Conservation (phyloP, 257 asterid genomes). For the Solanum dulcamara region DNA sequence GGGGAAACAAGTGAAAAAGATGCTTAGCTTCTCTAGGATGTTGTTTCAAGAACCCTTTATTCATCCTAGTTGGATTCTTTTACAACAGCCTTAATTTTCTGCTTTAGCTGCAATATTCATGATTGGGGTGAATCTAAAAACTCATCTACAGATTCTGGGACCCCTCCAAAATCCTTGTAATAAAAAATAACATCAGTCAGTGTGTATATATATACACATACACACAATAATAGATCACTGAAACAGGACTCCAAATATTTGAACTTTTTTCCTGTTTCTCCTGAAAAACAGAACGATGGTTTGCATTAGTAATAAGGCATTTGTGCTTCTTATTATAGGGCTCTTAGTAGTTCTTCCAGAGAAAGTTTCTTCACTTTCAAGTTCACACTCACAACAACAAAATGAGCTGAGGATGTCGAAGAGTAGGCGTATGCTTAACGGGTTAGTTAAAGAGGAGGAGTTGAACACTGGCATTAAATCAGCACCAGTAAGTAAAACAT, state of each 20-base stretch:
- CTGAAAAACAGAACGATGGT: constrained; percentile 21
- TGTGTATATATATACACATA: constrained; percentile 5
- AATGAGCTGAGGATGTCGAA: not conserved
- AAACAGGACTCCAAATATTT: constrained; percentile 4
- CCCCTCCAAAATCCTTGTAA: constrained; percentile 11
- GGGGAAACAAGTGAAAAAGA: constrained; percentile 32
- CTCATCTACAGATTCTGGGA: constrained; percentile 28
- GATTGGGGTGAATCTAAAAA: constrained; percentile 65
- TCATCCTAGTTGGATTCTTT: constrained; percentile 58
- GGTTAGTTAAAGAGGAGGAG: constrained; percentile 8
- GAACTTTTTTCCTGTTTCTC: not conserved
- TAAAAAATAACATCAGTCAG: not conserved
- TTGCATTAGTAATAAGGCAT: constrained; percentile 7
- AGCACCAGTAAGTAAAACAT: not conserved
- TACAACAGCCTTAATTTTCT: constrained; percentile 33
- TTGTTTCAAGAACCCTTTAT: constrained; percentile 57
- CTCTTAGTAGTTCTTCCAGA: constrained; percentile 28
- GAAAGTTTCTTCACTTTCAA: constrained; percentile 21
- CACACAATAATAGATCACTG: constrained; percentile 24
- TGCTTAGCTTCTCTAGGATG: constrained; percentile 79
- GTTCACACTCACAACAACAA: constrained; percentile 14
- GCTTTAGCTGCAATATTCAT: constrained; percentile 24
- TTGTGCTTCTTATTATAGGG: constrained; percentile 29
- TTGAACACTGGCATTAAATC: constrained; percentile 13
- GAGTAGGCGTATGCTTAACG: constrained; percentile 26